Conservation (phyloP, 345 rosid genomes). For the Rhodamnia argentea region DNA sequence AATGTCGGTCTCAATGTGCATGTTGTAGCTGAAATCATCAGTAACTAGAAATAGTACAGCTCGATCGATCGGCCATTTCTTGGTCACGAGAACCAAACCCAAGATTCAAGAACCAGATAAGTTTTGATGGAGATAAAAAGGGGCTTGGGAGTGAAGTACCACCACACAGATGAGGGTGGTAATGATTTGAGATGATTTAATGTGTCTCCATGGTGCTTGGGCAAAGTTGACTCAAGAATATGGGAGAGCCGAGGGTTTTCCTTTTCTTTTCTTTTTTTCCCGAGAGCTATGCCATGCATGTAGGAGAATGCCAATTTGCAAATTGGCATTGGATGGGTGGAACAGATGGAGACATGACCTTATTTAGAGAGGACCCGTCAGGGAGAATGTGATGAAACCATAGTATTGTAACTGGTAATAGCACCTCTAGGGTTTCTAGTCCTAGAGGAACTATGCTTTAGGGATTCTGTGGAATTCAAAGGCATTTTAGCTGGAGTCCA, state of each 20-base stretch:
- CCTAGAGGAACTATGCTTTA: not conserved
- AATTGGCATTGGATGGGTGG: not conserved
- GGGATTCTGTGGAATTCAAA: not conserved
- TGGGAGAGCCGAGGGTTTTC: not conserved
- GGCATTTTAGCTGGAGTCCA: not conserved
- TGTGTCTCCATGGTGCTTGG: constrained; percentile 19
- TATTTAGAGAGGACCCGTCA: not conserved
- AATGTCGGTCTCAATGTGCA: not conserved
- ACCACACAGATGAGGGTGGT: not conserved
- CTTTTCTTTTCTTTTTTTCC: not conserved
- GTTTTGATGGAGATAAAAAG: not conserved
- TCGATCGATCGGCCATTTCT: not conserved
- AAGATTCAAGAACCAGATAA: not conserved
- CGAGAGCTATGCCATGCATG: not conserved
- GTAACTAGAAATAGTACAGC: not conserved
- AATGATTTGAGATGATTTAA: not conserved
- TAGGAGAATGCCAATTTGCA: not conserved
- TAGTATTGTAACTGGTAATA: not conserved
- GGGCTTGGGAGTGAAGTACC: not conserved
- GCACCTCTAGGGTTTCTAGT: not conserved
- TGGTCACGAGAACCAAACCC: not conserved
- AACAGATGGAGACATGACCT: not conserved
- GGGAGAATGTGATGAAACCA: not conserved
- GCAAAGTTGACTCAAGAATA: constrained; percentile 9
- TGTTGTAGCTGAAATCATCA: not conserved